These are phyloP conservation scores for Populus hybrid DNA, from an alignment of 441 rosid genomes.

Conservation along the genomic window DNA sequence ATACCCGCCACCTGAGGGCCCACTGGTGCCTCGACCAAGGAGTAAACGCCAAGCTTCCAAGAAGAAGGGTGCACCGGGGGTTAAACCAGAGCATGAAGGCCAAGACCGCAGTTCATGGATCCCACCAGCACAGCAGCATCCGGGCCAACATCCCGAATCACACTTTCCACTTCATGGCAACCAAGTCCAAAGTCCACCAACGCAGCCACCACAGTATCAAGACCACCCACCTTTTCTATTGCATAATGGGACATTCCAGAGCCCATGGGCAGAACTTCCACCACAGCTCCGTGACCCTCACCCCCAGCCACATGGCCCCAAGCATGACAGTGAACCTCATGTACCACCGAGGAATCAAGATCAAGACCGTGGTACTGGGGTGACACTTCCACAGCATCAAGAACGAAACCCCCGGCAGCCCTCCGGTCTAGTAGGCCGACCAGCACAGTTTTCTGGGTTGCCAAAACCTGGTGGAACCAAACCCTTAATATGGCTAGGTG, in stretches of 20 bases:
- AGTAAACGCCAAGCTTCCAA: no score
- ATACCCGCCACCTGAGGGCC: neutral
- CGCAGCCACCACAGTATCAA: neutral
- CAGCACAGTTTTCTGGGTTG: neutral
- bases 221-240: neutral
- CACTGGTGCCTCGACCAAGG: neutral
- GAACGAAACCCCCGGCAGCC: slow-evolving; percentile 1
- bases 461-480: slow-evolving; percentile 32
- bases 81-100: neutral
- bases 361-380: neutral
- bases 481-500: slow-evolving; percentile 39
- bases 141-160: neutral
- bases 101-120: neutral
- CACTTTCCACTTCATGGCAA: no score
- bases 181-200: neutral
- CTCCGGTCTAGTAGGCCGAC: neutral
- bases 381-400: slow-evolving; percentile 6
- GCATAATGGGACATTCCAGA: neutral
- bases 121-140: no score
- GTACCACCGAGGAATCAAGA: slow-evolving; percentile 20
- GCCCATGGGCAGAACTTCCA: slow-evolving; percentile 1
- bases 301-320: slow-evolving; percentile 14
- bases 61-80: no score
- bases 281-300: slow-evolving; percentile 8
- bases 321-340: neutral